Evolutionary conservation across 495 filamentous ascomycete genomes (phyloP), one percentile per base, ranked within the genome.

Genomic region (Aspergillus steynii): DNA sequence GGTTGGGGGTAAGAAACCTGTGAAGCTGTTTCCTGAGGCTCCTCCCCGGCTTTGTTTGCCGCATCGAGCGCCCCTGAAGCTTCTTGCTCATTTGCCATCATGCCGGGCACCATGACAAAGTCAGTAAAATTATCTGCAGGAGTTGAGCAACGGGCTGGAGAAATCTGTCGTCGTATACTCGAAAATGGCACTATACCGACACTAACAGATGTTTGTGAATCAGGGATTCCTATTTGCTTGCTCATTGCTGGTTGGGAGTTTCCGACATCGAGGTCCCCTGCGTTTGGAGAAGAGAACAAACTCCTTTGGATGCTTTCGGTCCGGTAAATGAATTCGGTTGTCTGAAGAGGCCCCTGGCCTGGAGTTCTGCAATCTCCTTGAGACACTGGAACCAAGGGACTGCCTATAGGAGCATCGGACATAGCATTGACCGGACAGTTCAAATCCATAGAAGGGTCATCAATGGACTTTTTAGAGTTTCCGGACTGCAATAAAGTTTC

Each of bases 41-140:
- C n/a, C 12, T 26, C n/a, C 25, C 29, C 28, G 27, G 55, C 10
- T 25, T 49, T 31, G 26, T 5, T 5, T 20, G 46, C 12, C 12
- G 27, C 15, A 25, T 8, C n/a, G 2, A n/a, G 45, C 14, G 55
- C 28, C 6, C 52, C n/a, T 14, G 7, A 26, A 9, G 46, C 25
- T 1, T 20, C n/a, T 20, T 47, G 45, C 31, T 60, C 50, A n/a
- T 66, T 56, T 10, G 58, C 57, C 12, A 71, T 71, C 53, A 70
- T 68, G 14, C 69, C 64, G 15, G 78, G 60, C 68, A 76, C 73
- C 20, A 53, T 50, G 9, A 68, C 66, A 53, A 79, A 62, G 42
- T 76, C 73, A 51, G 59, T 62, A 3, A 64, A 37, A 26, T 73
- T 71, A 26, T 69, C 62, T 20, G 65, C 69, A 4, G 60, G 56